phyloP scores from a whole-genome alignment of 192 early-diverging fungal species.

The Rhizophagus prolifer region DNA sequence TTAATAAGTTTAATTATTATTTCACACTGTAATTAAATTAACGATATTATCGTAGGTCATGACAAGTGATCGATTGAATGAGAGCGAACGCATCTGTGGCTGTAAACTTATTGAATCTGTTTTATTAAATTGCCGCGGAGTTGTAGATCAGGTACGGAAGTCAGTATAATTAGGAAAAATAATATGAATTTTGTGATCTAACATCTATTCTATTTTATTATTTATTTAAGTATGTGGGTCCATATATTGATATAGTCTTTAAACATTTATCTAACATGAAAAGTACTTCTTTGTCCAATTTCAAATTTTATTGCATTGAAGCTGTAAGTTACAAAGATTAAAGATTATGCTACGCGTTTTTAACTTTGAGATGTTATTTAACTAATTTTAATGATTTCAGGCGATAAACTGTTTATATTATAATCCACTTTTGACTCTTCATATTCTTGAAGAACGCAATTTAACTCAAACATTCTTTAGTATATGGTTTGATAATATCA shows the following conservation, averaged over 20 bases:
- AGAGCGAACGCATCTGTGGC: constrained; percentile 77
- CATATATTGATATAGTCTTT: constrained; percentile 69
- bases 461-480: constrained; percentile 79
- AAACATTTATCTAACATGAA: constrained; percentile 59
- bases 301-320: constrained; percentile 78
- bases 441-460: constrained; percentile 73
- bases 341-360: background rate
- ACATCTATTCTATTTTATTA: background rate
- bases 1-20: too few relatives aligned
- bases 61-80: constrained; percentile 73
- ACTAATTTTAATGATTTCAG: constrained; percentile 25
- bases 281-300: constrained; percentile 62
- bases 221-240: constrained; percentile 55
- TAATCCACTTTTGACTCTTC: constrained; percentile 76
- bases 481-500: constrained; percentile 71
- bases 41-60: constrained; percentile 42
- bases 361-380: background rate
- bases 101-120: constrained; percentile 87
- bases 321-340: constrained; percentile 42
- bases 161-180: background rate
- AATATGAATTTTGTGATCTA: background rate
- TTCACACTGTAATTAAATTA: constrained; percentile 1
- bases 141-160: constrained; percentile 62
- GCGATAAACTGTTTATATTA: constrained; percentile 87
- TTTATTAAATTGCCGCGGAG: constrained; percentile 79